phyloP scores from a whole-genome alignment of 2,329 filamentous ascomycete species.

The Fusarium clavum region DNA sequence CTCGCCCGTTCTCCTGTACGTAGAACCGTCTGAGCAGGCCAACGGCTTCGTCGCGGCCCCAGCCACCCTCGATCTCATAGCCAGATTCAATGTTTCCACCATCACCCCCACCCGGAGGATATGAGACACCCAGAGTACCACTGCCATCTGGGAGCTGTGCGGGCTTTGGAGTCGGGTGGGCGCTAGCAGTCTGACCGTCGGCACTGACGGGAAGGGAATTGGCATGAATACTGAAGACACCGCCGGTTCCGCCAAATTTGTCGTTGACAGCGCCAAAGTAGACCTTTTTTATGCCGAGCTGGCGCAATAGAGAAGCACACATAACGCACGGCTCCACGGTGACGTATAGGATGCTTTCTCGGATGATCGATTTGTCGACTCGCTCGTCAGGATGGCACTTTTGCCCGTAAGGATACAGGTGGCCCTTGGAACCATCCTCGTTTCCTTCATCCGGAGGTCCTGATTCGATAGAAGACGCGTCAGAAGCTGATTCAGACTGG shows the following conservation, averaged over 20 bases:
- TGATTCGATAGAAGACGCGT: conserved; percentile 41
- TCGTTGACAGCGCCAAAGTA: conserved; percentile 97
- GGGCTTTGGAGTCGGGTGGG: conserved; percentile 53
- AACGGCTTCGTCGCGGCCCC: conserved; percentile 92
- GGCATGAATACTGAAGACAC: conserved; percentile 87
- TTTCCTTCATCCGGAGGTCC: conserved; percentile 57
- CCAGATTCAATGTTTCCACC: conserved; percentile 80
- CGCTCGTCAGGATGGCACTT: conserved; percentile 66
- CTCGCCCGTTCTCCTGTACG: conserved; percentile 96
- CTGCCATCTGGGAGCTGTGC: conserved; percentile 53
- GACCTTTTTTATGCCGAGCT: conserved; percentile 87
- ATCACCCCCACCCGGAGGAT: conserved; percentile 58
- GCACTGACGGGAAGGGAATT: conserved; percentile 61
- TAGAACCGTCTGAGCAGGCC: conserved; percentile 94
- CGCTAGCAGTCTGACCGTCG: conserved; percentile 55
- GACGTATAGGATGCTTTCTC: conserved; percentile 85
- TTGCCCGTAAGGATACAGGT: conserved; percentile 71
- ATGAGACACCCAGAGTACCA: conserved; percentile 53
- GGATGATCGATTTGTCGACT: conserved; percentile 75
- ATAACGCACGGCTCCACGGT: conserved; percentile 99
- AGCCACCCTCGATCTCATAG: conserved; percentile 86
- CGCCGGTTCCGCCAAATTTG: conserved; percentile 95
- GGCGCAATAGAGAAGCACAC: conserved; percentile 92
- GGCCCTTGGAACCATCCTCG: conserved; percentile 65
- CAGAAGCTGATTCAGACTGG: conserved; percentile 38